A percentile compares a stretch with the other conserved stretches of the same genome.
phyloP scores from a whole-genome alignment of 2,329 filamentous ascomycete species.

The Diaporthe helianthi region DNA sequence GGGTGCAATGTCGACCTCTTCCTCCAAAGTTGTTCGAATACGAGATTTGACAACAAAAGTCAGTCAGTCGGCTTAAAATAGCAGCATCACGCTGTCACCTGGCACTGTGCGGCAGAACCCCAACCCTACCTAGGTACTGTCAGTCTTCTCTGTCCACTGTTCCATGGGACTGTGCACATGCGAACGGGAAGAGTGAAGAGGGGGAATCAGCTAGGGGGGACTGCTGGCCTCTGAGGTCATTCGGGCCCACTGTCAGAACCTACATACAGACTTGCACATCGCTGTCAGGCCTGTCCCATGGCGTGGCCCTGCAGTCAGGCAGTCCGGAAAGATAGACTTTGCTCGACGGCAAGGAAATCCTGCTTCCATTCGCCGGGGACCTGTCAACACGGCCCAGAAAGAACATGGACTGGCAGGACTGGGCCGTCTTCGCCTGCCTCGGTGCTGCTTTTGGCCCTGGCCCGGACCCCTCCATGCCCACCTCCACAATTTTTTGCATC shows the following conservation, averaged over 20 bases:
- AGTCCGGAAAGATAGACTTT: conserved; percentile 1
- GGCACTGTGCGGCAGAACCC: neutral
- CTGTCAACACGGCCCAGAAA: neutral
- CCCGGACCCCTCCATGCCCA: neutral
- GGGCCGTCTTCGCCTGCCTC: neutral
- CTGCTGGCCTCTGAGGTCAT: conserved; percentile 24
- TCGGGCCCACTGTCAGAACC: conserved; percentile 16
- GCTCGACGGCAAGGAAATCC: neutral
- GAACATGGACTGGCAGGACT: neutral
- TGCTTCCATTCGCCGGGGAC: conserved; percentile 5
- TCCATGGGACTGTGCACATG: neutral
- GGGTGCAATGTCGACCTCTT: conserved; percentile 7
- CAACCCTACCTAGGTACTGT: neutral
- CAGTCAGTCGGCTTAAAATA: conserved; percentile 17
- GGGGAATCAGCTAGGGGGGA: neutral
- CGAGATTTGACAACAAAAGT: conserved; percentile 10
- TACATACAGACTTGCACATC: too few species aligned
- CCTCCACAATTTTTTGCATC: conserved; percentile 26
- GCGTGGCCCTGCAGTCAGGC: neutral
- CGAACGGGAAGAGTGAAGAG: neutral
- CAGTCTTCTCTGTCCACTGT: neutral
- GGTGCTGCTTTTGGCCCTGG: conserved; percentile 17
- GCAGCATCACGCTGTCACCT: neutral
- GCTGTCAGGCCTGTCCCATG: neutral
- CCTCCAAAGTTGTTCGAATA: neutral